Base-by-base conservation (phyloP, 1,139 yeast species). In the Candida sanyaensis region DNA sequence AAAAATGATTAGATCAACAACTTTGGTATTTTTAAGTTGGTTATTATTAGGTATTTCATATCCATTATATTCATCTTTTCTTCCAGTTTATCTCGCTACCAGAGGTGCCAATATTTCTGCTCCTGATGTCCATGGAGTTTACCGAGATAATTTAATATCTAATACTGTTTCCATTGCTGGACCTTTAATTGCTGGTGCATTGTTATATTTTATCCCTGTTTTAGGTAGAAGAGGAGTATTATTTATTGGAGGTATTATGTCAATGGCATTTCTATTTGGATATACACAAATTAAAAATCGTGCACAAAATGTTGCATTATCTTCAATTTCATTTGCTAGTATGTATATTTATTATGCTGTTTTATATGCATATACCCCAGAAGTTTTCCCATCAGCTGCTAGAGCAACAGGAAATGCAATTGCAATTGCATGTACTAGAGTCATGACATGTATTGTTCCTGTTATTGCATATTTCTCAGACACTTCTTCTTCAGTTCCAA, bases 341-440 rank as follows among this genome's bases (percentile, higher is more conserved):
- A 64, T 79, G 52, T 77, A 80, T 59, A 69, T 81, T 46, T 81
- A 80, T 63, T 80, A 78, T 56, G 83, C 82, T 0, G 74, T 75
- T 43, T 65, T 81, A 40, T 81, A 78, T 58, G 85, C 84, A 1
- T 80, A 77, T 52, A 77, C 84, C 1, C 85, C 86, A 0, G 86
- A 81, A 59, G 80, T 79, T 36, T 71, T 81, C 61, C 86, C 86
- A 1, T 70, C 84, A 2, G 64, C 66, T 17, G 80, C 81, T 23
- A 65, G 86, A 55, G 80, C 80, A 3, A 80, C 86, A 0, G 86
- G 86, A 17, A 73, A 75, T 55, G 82, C 82, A 11, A 55, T 81
- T 34, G 72, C 81, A n/a, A 65, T 79, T 43, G 71, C 78, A 2
- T 65, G 69, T 33, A 73, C 75, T 44, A 70, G 86, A 56, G 61